Conservation (phyloP, 441 rosid species). For the Melastoma candidum region DNA sequence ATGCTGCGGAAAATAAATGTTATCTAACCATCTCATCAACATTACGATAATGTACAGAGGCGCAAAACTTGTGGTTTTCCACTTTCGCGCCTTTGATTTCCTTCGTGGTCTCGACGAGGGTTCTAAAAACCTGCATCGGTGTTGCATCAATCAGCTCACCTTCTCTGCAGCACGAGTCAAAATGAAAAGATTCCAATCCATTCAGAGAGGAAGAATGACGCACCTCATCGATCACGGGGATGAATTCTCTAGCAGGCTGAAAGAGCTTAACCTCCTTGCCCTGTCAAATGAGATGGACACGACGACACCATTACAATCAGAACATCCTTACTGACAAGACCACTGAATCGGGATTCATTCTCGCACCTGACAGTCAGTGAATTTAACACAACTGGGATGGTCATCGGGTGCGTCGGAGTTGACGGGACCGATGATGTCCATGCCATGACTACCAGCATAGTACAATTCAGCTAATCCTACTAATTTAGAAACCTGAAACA, state of each 20-base stretch:
- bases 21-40: conserved; percentile 51
- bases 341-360: neutral
- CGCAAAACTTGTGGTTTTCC: conserved; percentile 17
- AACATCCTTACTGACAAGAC: too few species aligned
- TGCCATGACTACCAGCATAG: conserved; percentile 99
- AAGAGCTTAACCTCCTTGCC: conserved; percentile 70
- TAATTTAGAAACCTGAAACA: conserved; percentile 60
- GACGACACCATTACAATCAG: neutral
- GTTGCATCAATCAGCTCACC: neutral
- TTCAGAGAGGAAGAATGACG: neutral
- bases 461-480: conserved; percentile 88
- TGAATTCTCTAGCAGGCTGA: conserved; percentile 87
- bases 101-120: conserved; percentile 6
- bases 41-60: conserved; percentile 17
- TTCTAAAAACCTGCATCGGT: conserved; percentile 10
- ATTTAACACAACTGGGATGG: conserved; percentile 41
- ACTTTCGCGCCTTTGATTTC: conserved; percentile 11
- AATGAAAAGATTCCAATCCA: neutral
- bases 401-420: conserved; percentile 27
- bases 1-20: neutral
- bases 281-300: conserved; percentile 20
- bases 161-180: neutral
- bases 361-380: conserved; percentile 56
- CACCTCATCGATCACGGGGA: conserved; percentile 75
- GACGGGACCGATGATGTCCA: conserved; percentile 85